Evolutionary conservation across 495 filamentous ascomycete genomes (phyloP).

Genomic region (Penicillium odoratum): DNA sequence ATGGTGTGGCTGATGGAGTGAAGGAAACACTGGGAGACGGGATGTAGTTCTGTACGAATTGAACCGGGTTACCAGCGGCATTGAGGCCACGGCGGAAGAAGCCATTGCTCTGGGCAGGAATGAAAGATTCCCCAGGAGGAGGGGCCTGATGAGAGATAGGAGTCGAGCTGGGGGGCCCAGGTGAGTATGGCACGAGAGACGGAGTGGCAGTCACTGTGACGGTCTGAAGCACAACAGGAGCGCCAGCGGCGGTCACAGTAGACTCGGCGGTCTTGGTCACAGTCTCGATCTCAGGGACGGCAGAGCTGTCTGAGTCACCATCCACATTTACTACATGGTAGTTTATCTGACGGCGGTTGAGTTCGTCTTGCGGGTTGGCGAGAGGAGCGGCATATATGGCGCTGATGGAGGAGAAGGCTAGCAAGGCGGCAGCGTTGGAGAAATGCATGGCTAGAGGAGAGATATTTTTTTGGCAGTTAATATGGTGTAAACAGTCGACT

Average conservation of each 20-base stretch:
- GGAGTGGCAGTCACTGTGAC: constrained; percentile 36
- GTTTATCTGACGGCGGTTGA: constrained; percentile 32
- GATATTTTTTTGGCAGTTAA: background rate
- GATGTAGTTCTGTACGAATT: constrained; percentile 20
- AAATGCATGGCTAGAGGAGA: constrained; percentile 31
- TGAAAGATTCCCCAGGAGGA: constrained; percentile 16
- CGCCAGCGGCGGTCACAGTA: constrained; percentile 19
- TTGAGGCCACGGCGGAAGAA: constrained; percentile 27
- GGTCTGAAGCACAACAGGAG: constrained; percentile 24
- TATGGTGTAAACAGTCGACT: background rate
- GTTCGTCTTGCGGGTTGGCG: constrained; percentile 26
- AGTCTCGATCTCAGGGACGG: constrained; percentile 30
- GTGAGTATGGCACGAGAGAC: constrained; percentile 14
- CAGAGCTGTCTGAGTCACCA: constrained; percentile 29
- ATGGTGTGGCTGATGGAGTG: background rate
- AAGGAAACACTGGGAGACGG: constrained; percentile 12
- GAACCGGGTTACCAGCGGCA: constrained; percentile 21
- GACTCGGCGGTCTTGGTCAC: constrained; percentile 33
- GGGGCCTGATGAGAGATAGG: constrained; percentile 14
- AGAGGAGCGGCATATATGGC: constrained; percentile 37
- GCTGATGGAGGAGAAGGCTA: constrained; percentile 33
- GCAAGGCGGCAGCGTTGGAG: constrained; percentile 27
- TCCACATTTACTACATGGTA: constrained; percentile 54
- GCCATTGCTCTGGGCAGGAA: constrained; percentile 11
- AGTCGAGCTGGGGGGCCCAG: constrained; percentile 17